Percentiles rank a stretch among this genome's conserved stretches.
phyloP scores from a whole-genome alignment of 2,329 filamentous ascomycete species.

The Sporothrix luriei region DNA sequence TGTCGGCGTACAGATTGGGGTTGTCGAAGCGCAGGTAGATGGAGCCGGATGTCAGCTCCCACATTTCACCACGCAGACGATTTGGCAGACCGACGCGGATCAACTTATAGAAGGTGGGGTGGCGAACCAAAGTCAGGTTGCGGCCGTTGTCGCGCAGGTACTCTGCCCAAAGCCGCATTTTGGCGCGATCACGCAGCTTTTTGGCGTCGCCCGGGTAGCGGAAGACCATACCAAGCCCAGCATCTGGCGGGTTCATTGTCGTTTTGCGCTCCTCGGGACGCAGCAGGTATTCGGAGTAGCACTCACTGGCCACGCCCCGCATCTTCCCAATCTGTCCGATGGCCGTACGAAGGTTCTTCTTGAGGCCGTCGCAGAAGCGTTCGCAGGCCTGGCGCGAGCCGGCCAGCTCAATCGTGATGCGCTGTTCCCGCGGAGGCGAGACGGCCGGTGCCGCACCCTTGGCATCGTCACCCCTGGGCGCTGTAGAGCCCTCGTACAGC shows the following conservation, averaged over 20 bases:
- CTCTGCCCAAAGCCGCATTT: slow-evolving; percentile 97
- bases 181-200: slow-evolving; percentile 90
- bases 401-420: slow-evolving; percentile 87
- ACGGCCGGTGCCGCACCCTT: slow-evolving; percentile 25
- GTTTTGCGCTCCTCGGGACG: slow-evolving; percentile 66
- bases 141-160: slow-evolving; percentile 94
- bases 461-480: slow-evolving; percentile 48
- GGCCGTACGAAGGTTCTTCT: slow-evolving; percentile 81
- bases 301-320: slow-evolving; percentile 76
- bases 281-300: slow-evolving; percentile 86
- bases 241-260: slow-evolving; percentile 74
- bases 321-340: slow-evolving; percentile 87
- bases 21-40: slow-evolving; percentile 85
- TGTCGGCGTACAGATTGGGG: slow-evolving; percentile 81
- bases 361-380: slow-evolving; percentile 92
- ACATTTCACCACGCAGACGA: slow-evolving; percentile 87
- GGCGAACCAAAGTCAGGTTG: slow-evolving; percentile 86
- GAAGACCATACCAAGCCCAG: slow-evolving; percentile 88
- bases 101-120: slow-evolving; percentile 96
- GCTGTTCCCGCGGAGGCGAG: slow-evolving; percentile 63
- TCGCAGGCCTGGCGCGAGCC: slow-evolving; percentile 89
- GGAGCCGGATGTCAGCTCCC: slow-evolving; percentile 92
- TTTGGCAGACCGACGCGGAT: slow-evolving; percentile 95
- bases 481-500: slow-evolving; percentile 55
- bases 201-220: slow-evolving; percentile 92